phyloP scores from a whole-genome alignment of 345 rosid species.

The Acer negundo region DNA sequence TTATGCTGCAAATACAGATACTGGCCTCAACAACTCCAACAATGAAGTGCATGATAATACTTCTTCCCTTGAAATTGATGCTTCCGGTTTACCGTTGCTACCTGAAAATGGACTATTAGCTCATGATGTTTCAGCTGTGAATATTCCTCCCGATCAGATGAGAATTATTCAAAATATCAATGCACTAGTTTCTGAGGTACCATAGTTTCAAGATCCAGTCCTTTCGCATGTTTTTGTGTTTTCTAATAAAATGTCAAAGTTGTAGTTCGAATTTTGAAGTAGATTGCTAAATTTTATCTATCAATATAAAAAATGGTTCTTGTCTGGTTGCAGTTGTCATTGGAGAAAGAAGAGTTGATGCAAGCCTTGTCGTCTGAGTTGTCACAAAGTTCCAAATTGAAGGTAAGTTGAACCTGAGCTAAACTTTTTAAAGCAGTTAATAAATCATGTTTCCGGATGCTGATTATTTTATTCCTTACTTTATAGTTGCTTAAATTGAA shows the following conservation, averaged over 20 bases:
- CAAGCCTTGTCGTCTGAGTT: conserved; percentile 74
- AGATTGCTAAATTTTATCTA: neutral
- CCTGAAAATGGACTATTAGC: conserved; percentile 46
- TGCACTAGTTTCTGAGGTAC: conserved; percentile 75
- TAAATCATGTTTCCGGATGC: conserved; percentile 5
- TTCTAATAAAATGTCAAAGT: neutral
- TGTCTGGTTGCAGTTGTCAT: conserved; percentile 59
- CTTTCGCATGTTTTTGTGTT: conserved; percentile 7
- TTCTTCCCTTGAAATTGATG: conserved; percentile 40
- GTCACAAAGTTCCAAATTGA: conserved; percentile 66
- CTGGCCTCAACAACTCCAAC: conserved; percentile 35
- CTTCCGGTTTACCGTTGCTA: conserved; percentile 34
- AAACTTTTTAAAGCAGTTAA: conserved; percentile 1
- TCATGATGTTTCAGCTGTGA: conserved; percentile 56
- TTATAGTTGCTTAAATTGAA: neutral
- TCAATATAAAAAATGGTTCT: conserved; percentile 12
- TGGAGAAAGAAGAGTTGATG: conserved; percentile 86
- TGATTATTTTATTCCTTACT: neutral
- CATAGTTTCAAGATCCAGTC: neutral
- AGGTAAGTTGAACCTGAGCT: conserved; percentile 49
- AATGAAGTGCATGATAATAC: conserved; percentile 38
- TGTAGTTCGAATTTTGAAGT: conserved; percentile 1
- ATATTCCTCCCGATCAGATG: conserved; percentile 82
- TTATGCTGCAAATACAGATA: conserved; percentile 32
- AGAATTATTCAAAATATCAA: conserved; percentile 74